A percentile compares a stretch with the other conserved stretches of the same genome.
These are phyloP conservation scores for Chlorokybus atmophyticus DNA, from an alignment of 139 green algal genomes.

Conservation along the genomic window DNA sequence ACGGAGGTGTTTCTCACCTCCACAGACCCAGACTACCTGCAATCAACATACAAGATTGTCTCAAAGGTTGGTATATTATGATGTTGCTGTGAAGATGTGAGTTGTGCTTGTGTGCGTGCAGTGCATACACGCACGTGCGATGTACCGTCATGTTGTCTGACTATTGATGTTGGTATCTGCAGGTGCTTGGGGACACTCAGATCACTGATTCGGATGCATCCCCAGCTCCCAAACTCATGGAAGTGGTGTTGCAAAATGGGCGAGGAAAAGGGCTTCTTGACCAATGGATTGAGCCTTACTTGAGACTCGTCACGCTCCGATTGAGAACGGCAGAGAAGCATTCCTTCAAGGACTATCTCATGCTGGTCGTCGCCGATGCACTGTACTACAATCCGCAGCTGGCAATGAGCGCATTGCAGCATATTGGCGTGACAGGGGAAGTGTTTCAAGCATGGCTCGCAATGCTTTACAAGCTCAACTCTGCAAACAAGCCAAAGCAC, in stretches of 20 bases:
- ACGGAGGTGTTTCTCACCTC: constrained; percentile 41
- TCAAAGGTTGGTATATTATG: background rate
- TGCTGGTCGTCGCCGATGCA: constrained; percentile 55
- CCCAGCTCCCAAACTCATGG: constrained; percentile 63
- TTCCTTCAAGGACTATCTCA: constrained; percentile 54
- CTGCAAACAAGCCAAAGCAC: constrained; percentile 10
- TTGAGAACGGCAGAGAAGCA: background rate
- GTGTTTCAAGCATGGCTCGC: constrained; percentile 48
- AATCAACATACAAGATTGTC: constrained; percentile 15
- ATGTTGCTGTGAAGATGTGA: background rate
- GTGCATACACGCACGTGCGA: no score
- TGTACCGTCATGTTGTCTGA: no score
- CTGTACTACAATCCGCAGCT: constrained; percentile 82
- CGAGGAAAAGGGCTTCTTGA: constrained; percentile 65
- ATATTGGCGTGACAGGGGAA: constrained; percentile 14
- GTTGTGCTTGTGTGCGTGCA: no score
- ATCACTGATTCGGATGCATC: constrained; percentile 50
- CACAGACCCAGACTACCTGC: constrained; percentile 14
- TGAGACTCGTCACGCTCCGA: constrained; percentile 38
- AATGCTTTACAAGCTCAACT: constrained; percentile 29
- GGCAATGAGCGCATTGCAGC: constrained; percentile 43
- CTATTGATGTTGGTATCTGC: constrained; percentile 16
- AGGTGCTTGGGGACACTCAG: constrained; percentile 23
- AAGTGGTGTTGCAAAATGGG: constrained; percentile 61
- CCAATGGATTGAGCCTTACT: constrained; percentile 52